Evolutionary conservation across 2,329 filamentous ascomycete genomes (phyloP), one percentile per base, ranked within the genome.

Genomic region (Fusarium redolens): DNA sequence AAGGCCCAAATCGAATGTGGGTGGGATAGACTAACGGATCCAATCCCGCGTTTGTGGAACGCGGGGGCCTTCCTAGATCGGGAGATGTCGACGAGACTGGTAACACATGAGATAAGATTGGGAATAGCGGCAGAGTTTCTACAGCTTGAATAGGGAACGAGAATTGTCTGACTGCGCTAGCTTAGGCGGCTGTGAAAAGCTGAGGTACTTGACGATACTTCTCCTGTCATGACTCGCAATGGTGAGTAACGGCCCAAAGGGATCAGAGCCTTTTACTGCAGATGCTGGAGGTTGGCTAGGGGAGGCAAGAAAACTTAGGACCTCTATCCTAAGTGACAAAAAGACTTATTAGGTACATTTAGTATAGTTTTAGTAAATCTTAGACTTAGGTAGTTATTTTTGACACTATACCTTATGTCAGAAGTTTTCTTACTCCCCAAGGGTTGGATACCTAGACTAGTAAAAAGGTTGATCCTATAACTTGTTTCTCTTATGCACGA

Each of bases 31-130:
- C 28, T 28, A 40, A 68, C 67, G 66, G 70, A 71, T 69, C 71
- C 62, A 68, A 68, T 69, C 67, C 62, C 61, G 51, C 41, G 51
- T 51, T 45, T 68, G 67, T 71, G 71, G 68, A 55, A 72, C 47
- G 61, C 57, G 62, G 70, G 62, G 70, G 55, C 37, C 40, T 38
- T 59, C 51, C 69, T 70, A 55, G 57, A 73, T 67, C 56, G 70
- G 70, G 58, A 56, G 40, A 41, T 54, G 38, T 57, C 31, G 54
- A 72, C 65, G 61, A 73, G 69, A 72, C 17, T 40, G 55, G 68
- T 47, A 65, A 65, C 52, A 37, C 47, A 33, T n/a, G 15, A 44
- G 50, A 41, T 68, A 55, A 50, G 40, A 61, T 69, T 62, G 64
- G 66, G 66, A 31, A 69, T 69, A 64, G 67, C 41, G 67, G 37